Evolutionary conservation across 371 early-diverging fungal genomes (phyloP).

Genomic region (Mortierella sp.): DNA sequence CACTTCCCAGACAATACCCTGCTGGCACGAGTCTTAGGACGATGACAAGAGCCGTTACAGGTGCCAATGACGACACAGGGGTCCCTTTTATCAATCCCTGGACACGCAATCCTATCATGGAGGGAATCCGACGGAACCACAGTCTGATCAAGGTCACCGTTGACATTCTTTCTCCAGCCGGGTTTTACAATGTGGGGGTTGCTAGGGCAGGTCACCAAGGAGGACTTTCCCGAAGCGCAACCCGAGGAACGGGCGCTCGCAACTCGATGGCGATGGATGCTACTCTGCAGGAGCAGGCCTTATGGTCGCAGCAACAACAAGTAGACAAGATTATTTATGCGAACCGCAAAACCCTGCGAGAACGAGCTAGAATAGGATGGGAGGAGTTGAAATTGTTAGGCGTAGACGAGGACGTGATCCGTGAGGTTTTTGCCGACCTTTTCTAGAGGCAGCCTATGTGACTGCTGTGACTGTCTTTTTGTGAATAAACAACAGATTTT

Average conservation of each 20-base stretch:
- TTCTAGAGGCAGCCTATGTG: neutral
- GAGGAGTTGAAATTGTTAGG: conserved; percentile 47
- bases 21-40: neutral
- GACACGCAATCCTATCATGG: conserved; percentile 45
- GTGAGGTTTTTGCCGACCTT: conserved; percentile 28
- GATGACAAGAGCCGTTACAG: neutral
- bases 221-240: neutral
- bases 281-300: conserved; percentile 15
- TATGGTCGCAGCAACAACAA: conserved; percentile 26
- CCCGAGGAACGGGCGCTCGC: neutral
- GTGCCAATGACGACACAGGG: neutral
- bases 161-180: conserved; percentile 13
- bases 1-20: neutral
- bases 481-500: conserved; percentile 18
- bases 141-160: conserved; percentile 52
- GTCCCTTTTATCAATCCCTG: neutral
- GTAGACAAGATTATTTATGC: conserved; percentile 42
- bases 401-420: conserved; percentile 46
- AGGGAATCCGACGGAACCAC: conserved; percentile 52
- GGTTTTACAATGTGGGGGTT: neutral
- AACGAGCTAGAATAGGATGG: conserved; percentile 36
- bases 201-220: neutral
- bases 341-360: conserved; percentile 40
- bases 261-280: neutral
- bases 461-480: conserved; percentile 14